These are phyloP conservation scores for Cladophialophora bantiana DNA, from an alignment of 2,329 filamentous ascomycete genomes.

Conservation along the genomic window DNA sequence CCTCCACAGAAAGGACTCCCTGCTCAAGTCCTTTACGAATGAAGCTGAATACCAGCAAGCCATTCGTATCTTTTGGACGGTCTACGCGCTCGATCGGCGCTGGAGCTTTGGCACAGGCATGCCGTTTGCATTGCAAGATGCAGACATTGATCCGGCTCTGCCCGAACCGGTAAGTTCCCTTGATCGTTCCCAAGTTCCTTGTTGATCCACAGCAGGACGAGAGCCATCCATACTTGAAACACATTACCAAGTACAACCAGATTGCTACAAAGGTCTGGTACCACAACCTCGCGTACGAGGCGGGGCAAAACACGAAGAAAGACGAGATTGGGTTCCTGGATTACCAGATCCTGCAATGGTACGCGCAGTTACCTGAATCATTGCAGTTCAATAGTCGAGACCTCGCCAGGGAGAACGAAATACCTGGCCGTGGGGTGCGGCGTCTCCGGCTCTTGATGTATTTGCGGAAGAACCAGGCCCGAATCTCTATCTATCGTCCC, in stretches of 20 bases:
- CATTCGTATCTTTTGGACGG: constrained; percentile 81
- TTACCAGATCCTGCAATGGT: constrained; percentile 85
- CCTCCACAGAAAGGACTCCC: constrained; percentile 78
- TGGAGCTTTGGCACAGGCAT: constrained; percentile 92
- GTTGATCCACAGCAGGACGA: constrained; percentile 47
- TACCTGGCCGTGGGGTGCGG: constrained; percentile 63
- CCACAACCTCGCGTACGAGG: constrained; percentile 73
- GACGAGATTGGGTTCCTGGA: constrained; percentile 83
- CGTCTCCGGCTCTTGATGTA: constrained; percentile 84
- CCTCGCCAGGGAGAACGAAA: constrained; percentile 59
- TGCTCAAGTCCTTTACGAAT: constrained; percentile 70
- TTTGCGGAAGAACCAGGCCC: constrained; percentile 85
- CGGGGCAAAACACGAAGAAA: constrained; percentile 69
- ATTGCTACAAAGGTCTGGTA: constrained; percentile 88
- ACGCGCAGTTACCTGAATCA: constrained; percentile 72
- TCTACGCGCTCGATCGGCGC: constrained; percentile 82
- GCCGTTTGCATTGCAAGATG: constrained; percentile 83
- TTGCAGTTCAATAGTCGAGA: constrained; percentile 62
- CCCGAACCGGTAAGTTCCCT: constrained; percentile 72
- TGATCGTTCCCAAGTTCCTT: background rate
- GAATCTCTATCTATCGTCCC: constrained; percentile 86
- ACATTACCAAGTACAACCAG: constrained; percentile 84
- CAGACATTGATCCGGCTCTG: constrained; percentile 80
- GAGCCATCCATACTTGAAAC: constrained; percentile 73
- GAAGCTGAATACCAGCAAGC: constrained; percentile 72